Evolutionary conservation across 2,329 filamentous ascomycete genomes (phyloP), one percentile per base, ranked within the genome.

Genomic region (Pseudohalonectria lignicola): DNA sequence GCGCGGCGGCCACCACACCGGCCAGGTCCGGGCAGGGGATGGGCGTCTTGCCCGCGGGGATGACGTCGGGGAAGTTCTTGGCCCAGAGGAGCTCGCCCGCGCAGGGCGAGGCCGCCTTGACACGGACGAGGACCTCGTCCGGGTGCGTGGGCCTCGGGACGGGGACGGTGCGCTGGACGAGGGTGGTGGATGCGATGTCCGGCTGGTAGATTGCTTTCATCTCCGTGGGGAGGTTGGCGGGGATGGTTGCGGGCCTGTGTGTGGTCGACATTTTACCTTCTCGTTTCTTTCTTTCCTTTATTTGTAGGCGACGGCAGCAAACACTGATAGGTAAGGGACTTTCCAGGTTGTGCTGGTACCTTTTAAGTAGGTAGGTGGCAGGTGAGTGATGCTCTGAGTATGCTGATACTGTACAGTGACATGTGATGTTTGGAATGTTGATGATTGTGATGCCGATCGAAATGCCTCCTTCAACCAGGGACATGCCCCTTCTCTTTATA

Each of bases 11-110:
- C 10, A 66, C 60, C 3, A 49, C 53, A 8, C 61, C 62, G 0
- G 59, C 50, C 16, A 63, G 47, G 39, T 65, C 62, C 29, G 59
- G 56, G 31, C 61, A 51, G 8, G 53, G 51, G 3, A 55, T 46
- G 11, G 49, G 44, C 10, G 39, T 39, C 32, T 49, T 47, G 20
- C 41, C 42, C n/a, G 41, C 28, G 11, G 50, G 49, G 36, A 51
- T 36, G 2, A 41, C 23, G 25, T 47, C 47, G 10, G 50, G 48
- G 42, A 47, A 51, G 39, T 43, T 37, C 18, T 36, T 18, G 15
- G 39, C 47, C 56, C 56, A 59, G 29, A 38, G 37, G 20, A 57
- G 51, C 45, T 53, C 55, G 41, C 54, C 53, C 34, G 50, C 47
- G 46, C 51, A 55, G 11, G 54, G 50, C 11, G 53, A 45, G 9